Conservation (phyloP, 495 filamentous ascomycete species). For the Hypoxylon fuscum region DNA sequence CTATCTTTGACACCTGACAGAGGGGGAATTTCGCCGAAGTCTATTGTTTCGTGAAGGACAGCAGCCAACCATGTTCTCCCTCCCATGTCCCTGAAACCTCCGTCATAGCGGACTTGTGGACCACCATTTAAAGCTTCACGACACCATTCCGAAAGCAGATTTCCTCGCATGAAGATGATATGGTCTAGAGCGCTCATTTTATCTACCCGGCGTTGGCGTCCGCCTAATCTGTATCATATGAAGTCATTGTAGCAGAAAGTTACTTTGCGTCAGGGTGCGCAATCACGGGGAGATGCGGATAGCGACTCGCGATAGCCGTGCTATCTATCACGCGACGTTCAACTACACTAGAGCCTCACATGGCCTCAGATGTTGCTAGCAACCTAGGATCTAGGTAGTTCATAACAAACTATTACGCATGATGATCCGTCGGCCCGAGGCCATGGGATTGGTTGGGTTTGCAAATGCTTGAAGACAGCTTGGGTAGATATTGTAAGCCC, state of each 20-base stretch:
- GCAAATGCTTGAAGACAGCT: no score
- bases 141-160: constrained; percentile 29
- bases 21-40: constrained; percentile 29
- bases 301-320: neutral
- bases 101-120: constrained; percentile 29
- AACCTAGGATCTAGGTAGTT: no score
- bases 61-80: constrained; percentile 6
- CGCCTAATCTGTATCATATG: neutral
- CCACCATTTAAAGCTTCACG: constrained; percentile 15
- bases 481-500: no score
- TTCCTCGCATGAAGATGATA: constrained; percentile 17
- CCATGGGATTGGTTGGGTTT: constrained; percentile 12
- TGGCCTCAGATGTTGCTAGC: no score
- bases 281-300: neutral
- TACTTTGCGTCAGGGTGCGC: neutral
- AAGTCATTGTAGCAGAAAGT: constrained; percentile 3
- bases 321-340: no score
- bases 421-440: constrained; percentile 13
- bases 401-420: neutral
- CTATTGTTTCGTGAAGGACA: constrained; percentile 15
- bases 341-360: no score
- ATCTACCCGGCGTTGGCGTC: neutral
- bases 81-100: constrained; percentile 23
- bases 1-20: constrained; percentile 2
- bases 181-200: constrained; percentile 13